Conservation (phyloP, 2,329 filamentous ascomycete genomes). For the Sporothrix humicola region DNA sequence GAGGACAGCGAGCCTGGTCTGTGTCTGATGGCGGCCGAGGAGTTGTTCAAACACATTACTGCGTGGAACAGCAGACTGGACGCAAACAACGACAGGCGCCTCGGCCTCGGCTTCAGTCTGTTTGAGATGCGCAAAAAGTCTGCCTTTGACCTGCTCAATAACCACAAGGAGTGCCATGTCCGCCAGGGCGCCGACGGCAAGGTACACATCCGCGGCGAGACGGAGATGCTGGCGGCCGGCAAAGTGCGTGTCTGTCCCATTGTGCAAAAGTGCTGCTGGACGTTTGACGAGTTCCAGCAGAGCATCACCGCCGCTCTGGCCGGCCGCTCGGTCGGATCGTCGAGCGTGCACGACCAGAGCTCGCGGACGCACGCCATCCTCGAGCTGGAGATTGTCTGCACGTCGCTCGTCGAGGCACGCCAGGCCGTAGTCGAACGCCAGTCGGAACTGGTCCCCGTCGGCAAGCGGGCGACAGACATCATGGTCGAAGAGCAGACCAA, state of each 20-base stretch:
- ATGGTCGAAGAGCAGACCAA: conserved; percentile 5
- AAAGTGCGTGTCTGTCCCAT: conserved; percentile 18
- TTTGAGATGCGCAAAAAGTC: conserved; percentile 20
- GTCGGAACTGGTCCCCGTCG: conserved; percentile 23
- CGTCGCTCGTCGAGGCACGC: conserved; percentile 15
- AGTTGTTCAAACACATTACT: neutral
- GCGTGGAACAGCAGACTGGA: neutral
- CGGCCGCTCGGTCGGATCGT: conserved; percentile 12
- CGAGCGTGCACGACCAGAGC: conserved; percentile 23
- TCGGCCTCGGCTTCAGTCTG: conserved; percentile 15
- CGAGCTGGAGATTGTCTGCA: conserved; percentile 25
- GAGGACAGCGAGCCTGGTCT: neutral
- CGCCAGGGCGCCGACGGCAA: conserved; percentile 19
- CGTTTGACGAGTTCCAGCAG: neutral
- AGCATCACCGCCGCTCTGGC: neutral
- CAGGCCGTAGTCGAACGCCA: conserved; percentile 13
- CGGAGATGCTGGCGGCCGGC: conserved; percentile 9
- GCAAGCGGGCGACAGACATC: conserved; percentile 20
- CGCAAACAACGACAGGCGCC: neutral
- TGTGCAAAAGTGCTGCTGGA: conserved; percentile 8
- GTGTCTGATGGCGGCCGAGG: neutral
- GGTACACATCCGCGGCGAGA: conserved; percentile 11
- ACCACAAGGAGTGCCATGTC: conserved; percentile 18
- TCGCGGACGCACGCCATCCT: conserved; percentile 20
- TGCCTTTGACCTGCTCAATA: conserved; percentile 19